Conservation (phyloP, 192 early-diverging fungal genomes). For the Rhizoclosmatium sp. region DNA sequence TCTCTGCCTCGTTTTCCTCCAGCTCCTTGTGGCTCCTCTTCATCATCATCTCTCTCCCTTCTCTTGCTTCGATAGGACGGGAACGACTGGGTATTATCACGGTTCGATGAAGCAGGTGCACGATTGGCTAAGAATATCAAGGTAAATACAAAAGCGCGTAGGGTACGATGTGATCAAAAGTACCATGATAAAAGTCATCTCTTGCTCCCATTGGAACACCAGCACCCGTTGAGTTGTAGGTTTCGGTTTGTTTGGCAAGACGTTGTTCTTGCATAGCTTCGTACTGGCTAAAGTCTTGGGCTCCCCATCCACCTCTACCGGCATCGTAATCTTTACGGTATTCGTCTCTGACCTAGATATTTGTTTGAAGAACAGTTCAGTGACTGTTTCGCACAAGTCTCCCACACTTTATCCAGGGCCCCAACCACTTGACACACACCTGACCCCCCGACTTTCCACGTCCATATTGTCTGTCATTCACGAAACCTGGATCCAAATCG, state of each 20-base stretch:
- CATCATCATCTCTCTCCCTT: constrained; percentile 48
- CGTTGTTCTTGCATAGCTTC: constrained; percentile 54
- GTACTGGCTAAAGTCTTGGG: constrained; percentile 49
- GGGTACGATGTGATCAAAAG: not conserved
- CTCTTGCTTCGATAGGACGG: constrained; percentile 32
- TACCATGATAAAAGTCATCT: constrained; percentile 33
- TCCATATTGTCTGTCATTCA: constrained; percentile 91
- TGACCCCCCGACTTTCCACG: constrained; percentile 95
- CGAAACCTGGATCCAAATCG: constrained; percentile 96
- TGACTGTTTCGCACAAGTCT: not conserved
- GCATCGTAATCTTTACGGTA: constrained; percentile 94
- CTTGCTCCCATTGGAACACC: constrained; percentile 29
- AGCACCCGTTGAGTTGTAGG: constrained; percentile 48
- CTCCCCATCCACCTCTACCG: constrained; percentile 96
- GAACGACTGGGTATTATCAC: not conserved
- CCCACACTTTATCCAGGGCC: not conserved
- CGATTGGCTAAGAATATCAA: too few species aligned
- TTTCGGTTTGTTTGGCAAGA: constrained; percentile 69
- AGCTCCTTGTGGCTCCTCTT: constrained; percentile 19
- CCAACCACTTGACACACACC: constrained; percentile 39
- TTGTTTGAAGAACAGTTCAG: not conserved
- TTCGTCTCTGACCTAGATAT: constrained; percentile 83
- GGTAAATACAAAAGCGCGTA: not conserved
- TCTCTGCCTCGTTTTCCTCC: constrained; percentile 37
- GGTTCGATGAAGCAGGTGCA: not conserved